Evolutionary conservation across 2,329 filamentous ascomycete species (phyloP), one percentile per base, ranked within the genome.

Genomic region (Epichloe scottii): DNA sequence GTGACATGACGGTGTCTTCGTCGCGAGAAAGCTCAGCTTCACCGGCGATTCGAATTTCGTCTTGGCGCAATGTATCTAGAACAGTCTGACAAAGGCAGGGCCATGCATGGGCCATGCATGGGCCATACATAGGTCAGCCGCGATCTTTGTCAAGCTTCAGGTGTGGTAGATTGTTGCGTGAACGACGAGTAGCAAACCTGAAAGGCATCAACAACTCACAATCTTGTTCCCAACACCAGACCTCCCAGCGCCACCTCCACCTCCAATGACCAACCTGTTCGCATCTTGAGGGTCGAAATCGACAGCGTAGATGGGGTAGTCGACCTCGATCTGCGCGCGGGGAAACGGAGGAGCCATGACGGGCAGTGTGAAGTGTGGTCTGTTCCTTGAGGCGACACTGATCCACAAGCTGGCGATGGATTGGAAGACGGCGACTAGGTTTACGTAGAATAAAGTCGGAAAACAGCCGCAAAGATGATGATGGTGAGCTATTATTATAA

Each of bases 221-320:
- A 95, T 89, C 68, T 89, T 89, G 73, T 95, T 95, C 51, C 83
- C 82, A 21, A 95, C 87, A 43, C 89, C 89, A 58, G 81, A 89
- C 57, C 81, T 80, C 46, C 86, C 82, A 56, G 87, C 82, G 48
- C 91, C 91, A 57, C 91, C 91, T 55, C 91, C 91, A 49, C 91
- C 91, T 54, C 85, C 89, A 38, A 95, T 87, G 8, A 95, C 72
- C 23, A 96, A 74, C 56, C 83, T 82, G 56, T 79, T 79, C 53
- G 84, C 77, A 70, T 94, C 82, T 61, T 84, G 78, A 48, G 85
- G 87, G 63, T 95, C 89, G 67, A 95, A 96, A 63, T 89, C 89
- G 65, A 89, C 86, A 51, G 85, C 82, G 67, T 89, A 95, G 53
- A 95, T 78, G 46, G 90, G 90, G 67, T 91, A 96, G 52, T 82